phyloP scores from a whole-genome alignment of 331 rosid genomes.

The Malus hybrid region DNA sequence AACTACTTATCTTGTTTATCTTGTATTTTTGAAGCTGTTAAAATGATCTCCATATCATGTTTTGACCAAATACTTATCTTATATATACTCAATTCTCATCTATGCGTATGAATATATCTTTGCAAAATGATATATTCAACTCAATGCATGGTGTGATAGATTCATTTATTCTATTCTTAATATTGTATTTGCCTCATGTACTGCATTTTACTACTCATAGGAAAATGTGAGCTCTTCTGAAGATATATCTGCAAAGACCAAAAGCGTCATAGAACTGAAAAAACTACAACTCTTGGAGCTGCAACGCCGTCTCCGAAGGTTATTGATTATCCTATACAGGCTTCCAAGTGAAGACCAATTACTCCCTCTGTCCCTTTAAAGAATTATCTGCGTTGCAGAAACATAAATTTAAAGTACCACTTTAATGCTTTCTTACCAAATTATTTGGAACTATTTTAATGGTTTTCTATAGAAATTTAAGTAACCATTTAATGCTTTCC shows the following conservation, averaged over 20 bases:
- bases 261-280: slow-evolving; percentile 97
- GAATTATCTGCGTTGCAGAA: neutral
- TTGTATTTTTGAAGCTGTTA: neutral
- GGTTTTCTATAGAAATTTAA: neutral
- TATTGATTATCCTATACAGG: slow-evolving; percentile 5
- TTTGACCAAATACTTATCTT: neutral
- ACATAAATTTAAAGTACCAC: neutral
- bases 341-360: neutral
- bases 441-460: neutral
- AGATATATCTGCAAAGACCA: slow-evolving; percentile 94
- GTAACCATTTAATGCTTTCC: neutral
- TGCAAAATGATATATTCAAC: neutral
- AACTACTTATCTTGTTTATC: neutral
- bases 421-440: neutral
- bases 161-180: slow-evolving; percentile 3
- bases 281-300: slow-evolving; percentile 90
- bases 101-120: neutral
- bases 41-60: neutral
- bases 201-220: slow-evolving; percentile 32
- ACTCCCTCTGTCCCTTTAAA: neutral
- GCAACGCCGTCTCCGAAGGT: slow-evolving; percentile 95
- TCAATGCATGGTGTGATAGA: neutral
- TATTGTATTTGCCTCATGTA: slow-evolving; percentile 10
- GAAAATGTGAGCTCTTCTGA: slow-evolving; percentile 89
- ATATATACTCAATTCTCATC: neutral